Base-by-base conservation (phyloP, 768 basidiomycete genomes). In the Lentinus brumalis region DNA sequence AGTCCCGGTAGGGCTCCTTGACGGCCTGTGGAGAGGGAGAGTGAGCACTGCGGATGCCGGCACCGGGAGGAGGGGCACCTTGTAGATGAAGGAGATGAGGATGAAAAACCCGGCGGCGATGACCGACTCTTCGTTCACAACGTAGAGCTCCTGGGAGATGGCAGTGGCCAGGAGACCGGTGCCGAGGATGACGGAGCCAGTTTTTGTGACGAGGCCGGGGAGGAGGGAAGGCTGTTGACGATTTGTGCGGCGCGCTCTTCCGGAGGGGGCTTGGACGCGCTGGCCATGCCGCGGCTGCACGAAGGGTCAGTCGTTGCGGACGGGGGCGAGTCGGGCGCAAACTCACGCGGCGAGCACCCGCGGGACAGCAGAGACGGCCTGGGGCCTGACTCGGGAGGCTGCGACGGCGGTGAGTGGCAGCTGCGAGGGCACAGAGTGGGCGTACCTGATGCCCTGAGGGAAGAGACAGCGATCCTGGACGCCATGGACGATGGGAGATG, bases 61-160 rank as follows among this genome's bases (percentile, higher is more conserved):
- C n/a, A 8, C n/a, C 3, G 44, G 4, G 1, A 4, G 18, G 44
- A 9, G 21, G 7, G 83, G 60, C 74, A 89, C 91, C 84, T 88
- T 89, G 69, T 84, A 93, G 68, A 96, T 81, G 74, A 88, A 91
- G 49, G 86, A 83, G 66, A 93, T 84, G 69, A 97, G 86, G 61
- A 96, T 87, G 65, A 90, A 78, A 67, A 91, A 92, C 26, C 92
- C 95, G 41, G 88, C 81, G 39, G 92, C 86, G 49, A 98, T 82
- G 65, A 98, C 88, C 26, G 92, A 87, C 81, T 98, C 97, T 76
- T 98, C 96, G 75, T 97, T 97, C 71, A 96, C 86, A 61, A 99
- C 96, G 71, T 98, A 98, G 53, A 98, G 86, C 78, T 99, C 96
- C 73, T 94, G 91, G 14, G 94, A 96, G 77, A 98, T 95, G 71